A percentile compares a stretch with the other conserved stretches of the same genome.
These are phyloP conservation scores for Globisporangium spinosum DNA, from an alignment of 352 stramenopile species.

Conservation along the genomic window DNA sequence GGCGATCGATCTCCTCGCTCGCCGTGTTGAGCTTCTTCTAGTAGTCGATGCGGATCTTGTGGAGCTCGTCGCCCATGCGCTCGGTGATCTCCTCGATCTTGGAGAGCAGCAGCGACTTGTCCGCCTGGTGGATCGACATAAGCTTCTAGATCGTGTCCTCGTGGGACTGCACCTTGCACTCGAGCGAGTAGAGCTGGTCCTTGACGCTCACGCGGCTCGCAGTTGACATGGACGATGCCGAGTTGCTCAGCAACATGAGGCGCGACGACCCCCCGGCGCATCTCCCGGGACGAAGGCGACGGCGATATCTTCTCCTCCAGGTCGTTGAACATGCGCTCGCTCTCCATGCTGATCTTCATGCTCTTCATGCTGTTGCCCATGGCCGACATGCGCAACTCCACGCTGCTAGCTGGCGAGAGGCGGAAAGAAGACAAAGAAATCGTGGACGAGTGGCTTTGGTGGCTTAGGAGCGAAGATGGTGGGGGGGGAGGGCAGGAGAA, in stretches of 20 bases:
- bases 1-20: conserved; percentile 76
- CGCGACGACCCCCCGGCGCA: conserved; percentile 57
- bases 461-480: neutral
- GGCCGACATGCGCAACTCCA: conserved; percentile 63
- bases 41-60: conserved; percentile 75
- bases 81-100: conserved; percentile 85
- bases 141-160: conserved; percentile 84
- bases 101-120: conserved; percentile 68
- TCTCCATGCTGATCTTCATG: conserved; percentile 84
- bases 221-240: conserved; percentile 28
- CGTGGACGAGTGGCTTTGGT: conserved; percentile 1
- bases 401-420: conserved; percentile 14
- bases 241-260: conserved; percentile 55
- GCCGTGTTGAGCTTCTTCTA: conserved; percentile 81
- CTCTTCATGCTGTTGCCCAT: conserved; percentile 66
- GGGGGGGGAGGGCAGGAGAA: too few species aligned
- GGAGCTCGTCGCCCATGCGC: conserved; percentile 69
- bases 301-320: conserved; percentile 69
- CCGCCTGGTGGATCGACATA: conserved; percentile 77
- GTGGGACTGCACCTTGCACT: conserved; percentile 77
- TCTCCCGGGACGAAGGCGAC: conserved; percentile 47
- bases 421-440: conserved; percentile 9
- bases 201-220: conserved; percentile 62
- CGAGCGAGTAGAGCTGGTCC: conserved; percentile 73
- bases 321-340: conserved; percentile 75